A percentile compares a stretch with the other conserved stretches of the same genome.
Conservation (phyloP, 2,329 filamentous ascomycete genomes). For the Aspergillus udagawae region DNA sequence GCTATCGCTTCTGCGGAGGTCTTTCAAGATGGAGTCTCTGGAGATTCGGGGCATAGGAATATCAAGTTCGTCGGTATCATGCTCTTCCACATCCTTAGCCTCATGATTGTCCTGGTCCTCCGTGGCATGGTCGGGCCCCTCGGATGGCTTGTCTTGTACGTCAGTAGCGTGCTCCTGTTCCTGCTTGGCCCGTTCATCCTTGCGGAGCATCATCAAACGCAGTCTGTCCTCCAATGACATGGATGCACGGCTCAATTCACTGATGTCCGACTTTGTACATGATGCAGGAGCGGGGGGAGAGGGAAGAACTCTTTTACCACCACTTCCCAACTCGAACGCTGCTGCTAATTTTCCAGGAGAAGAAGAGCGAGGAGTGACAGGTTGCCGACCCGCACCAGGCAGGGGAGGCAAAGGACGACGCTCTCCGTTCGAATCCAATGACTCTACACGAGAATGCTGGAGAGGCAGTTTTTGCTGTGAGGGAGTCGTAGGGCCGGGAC, state of each 20-base stretch:
- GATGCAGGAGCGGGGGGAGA: constrained; percentile 65
- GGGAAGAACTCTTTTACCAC: constrained; percentile 65
- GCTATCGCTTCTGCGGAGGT: constrained; percentile 67
- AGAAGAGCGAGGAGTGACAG: constrained; percentile 44
- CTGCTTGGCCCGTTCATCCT: constrained; percentile 51
- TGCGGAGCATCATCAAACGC: constrained; percentile 78
- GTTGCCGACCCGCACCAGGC: constrained; percentile 49
- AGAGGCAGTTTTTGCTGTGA: constrained; percentile 24
- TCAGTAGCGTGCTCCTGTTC: constrained; percentile 1
- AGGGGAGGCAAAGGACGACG: constrained; percentile 83
- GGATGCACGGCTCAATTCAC: constrained; percentile 67
- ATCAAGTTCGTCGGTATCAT: constrained; percentile 53
- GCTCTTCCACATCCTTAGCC: constrained; percentile 23
- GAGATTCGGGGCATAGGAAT: constrained; percentile 73
- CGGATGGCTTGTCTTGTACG: constrained; percentile 39
- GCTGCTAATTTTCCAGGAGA: constrained; percentile 63
- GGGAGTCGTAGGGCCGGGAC: constrained; percentile 55
- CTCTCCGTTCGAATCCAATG: constrained; percentile 72
- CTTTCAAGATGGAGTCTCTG: constrained; percentile 85
- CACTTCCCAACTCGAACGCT: constrained; percentile 68
- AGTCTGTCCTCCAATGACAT: constrained; percentile 85
- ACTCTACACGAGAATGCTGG: constrained; percentile 62
- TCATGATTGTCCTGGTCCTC: background rate
- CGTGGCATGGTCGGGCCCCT: background rate
- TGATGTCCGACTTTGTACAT: constrained; percentile 71